These are phyloP conservation scores for Camptophora hylomeconis DNA, from an alignment of 2,329 filamentous ascomycete genomes.

Conservation along the genomic window DNA sequence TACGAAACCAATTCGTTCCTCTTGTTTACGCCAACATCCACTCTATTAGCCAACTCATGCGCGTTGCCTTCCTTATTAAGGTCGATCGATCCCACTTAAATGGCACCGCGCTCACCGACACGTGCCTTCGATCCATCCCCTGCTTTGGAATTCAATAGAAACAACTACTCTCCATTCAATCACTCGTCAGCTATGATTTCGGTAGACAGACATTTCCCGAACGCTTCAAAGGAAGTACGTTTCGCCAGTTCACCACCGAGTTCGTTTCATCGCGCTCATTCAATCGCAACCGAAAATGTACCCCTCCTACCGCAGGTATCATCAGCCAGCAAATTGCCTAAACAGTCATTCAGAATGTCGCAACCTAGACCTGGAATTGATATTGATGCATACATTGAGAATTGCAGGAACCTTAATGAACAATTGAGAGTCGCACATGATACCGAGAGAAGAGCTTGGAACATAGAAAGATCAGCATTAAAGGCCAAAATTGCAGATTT, in stretches of 20 bases:
- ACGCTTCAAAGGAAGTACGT: conserved; percentile 25
- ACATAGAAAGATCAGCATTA: conserved; percentile 29
- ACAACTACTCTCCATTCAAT: conserved; percentile 15
- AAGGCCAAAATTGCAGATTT: conserved; percentile 29
- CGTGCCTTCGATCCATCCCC: conserved; percentile 15
- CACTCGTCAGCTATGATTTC: too few species aligned
- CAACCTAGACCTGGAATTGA: conserved; percentile 14
- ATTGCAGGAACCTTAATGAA: conserved; percentile 29
- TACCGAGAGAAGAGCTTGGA: conserved; percentile 31
- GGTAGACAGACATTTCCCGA: conserved; percentile 4
- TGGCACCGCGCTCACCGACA: conserved; percentile 15
- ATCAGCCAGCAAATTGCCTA: conserved; percentile 15
- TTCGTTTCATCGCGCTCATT: conserved; percentile 25
- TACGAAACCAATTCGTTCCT: too few species aligned
- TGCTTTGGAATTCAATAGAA: conserved; percentile 13
- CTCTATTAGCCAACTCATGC: too few species aligned
- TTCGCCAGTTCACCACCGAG: conserved; percentile 25
- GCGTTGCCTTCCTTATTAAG: too few species aligned
- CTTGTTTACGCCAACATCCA: too few species aligned
- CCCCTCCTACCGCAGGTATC: conserved; percentile 20
- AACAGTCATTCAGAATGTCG: conserved; percentile 11
- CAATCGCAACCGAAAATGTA: conserved; percentile 24
- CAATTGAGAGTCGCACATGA: conserved; percentile 28
- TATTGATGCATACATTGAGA: conserved; percentile 28
- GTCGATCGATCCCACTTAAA: too few species aligned